A percentile compares a stretch with the other conserved stretches of the same genome.
Evolutionary conservation across 2,329 filamentous ascomycete genomes (phyloP).

Genomic region (Alternaria gansuensis): DNA sequence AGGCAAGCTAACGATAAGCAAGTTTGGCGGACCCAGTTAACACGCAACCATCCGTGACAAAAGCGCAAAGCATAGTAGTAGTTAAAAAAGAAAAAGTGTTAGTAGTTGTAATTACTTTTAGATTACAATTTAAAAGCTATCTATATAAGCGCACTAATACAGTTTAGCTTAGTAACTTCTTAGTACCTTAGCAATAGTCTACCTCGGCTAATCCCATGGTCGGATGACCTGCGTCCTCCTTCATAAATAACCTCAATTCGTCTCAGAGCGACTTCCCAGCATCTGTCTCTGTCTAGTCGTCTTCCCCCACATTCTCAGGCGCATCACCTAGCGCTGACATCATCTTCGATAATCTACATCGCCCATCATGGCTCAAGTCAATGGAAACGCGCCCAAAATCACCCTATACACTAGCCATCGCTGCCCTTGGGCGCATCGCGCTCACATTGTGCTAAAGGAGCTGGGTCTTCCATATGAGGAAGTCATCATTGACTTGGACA

Average conservation of each 20-base stretch:
- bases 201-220: too few species aligned
- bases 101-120: too few species aligned
- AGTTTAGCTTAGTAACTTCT: too few species aligned
- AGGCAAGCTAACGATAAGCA: too few species aligned
- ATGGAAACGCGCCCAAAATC: slow-evolving; percentile 59
- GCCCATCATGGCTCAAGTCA: slow-evolving; percentile 32
- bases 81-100: too few species aligned
- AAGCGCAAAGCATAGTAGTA: too few species aligned
- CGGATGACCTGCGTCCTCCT: too few species aligned
- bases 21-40: too few species aligned
- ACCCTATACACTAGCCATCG: slow-evolving; percentile 74
- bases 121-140: too few species aligned
- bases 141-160: too few species aligned
- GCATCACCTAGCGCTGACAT: slow-evolving; percentile 6
- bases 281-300: neutral
- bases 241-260: neutral
- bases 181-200: too few species aligned
- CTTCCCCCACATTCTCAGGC: neutral
- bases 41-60: too few species aligned
- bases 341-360: slow-evolving; percentile 7
- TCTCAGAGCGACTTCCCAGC: neutral
- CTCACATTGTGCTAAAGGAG: slow-evolving; percentile 74
- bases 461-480: slow-evolving; percentile 72
- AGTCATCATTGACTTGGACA: slow-evolving; percentile 74
- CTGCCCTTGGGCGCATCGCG: slow-evolving; percentile 80